Base-by-base conservation (phyloP, 495 filamentous ascomycete species). In the Penicillium pulvis region DNA sequence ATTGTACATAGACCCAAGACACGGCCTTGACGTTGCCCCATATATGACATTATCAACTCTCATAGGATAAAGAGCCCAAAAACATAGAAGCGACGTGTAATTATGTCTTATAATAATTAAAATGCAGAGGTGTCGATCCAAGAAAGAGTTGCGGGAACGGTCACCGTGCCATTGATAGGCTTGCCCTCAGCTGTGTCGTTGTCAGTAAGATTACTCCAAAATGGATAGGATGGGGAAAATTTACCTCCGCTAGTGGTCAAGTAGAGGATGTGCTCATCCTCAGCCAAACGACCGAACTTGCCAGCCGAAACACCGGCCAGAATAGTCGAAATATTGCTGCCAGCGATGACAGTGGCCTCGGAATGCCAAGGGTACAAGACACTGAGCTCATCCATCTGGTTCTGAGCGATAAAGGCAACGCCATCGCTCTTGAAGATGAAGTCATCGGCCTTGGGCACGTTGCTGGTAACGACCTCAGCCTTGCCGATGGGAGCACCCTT, bases 301-400 rank as follows among this genome's bases (percentile, higher is more conserved):
- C 26, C 47, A 50, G 47, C 47, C 12, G 47, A 50, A 17, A 50
- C 47, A 35, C 47, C 47, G 5, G 47, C 47, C 47, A 50, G 47
- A 33, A 19, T 31, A 19, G 47, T 50, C 8, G 47, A 50, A 7
- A 50, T 50, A 26, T 50, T 50, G 47, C 47, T 50, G 8, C 47
- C 47, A 14, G 47, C 47, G 28, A 50, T 30, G 30, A 50, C 47
- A 20, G 10, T 3, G 28, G 47, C 47, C 12, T 50, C 28, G 26
- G 24, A 31, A 2, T 17, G n/a, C 5, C 8, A 4, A 35, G 47
- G 47, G 24, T 31, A 50, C 16, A 50, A 17, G n/a, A 50, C 47
- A 33, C 47, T 50, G 28, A 50, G 47, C 47, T 50, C 47, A 50
- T 50, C 47, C 47, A 50, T 50, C 28, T 50, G 47, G 28, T 50